Percentiles rank a stretch among this genome's conserved stretches.
Evolutionary conservation across 2,329 filamentous ascomycete genomes (phyloP).

Genomic region (Aspergillus aculeatus): DNA sequence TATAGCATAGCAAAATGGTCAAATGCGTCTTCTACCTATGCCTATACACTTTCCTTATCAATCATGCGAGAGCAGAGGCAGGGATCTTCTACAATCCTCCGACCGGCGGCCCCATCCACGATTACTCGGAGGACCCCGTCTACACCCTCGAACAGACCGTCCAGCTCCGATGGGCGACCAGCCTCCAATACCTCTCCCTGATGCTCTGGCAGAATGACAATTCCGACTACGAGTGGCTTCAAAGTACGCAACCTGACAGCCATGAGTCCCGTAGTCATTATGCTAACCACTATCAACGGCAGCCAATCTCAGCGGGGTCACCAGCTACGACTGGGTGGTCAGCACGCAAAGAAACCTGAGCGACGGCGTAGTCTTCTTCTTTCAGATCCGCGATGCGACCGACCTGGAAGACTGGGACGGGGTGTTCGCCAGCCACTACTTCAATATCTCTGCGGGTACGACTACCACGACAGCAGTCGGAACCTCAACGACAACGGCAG

Average conservation of each 20-base stretch:
- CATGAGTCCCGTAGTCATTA: too few species aligned
- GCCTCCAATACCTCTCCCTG: background rate
- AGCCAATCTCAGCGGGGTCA: background rate
- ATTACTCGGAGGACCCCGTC: background rate
- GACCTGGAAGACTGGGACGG: background rate
- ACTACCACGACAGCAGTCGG: background rate
- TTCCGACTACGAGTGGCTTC: background rate
- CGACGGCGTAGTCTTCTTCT: background rate
- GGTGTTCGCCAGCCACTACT: background rate
- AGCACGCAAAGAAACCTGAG: background rate
- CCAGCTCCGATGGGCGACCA: constrained; percentile 3
- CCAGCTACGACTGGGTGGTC: constrained; percentile 3
- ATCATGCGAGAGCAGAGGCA: background rate
- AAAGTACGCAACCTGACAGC: background rate
- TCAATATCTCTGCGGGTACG: background rate
- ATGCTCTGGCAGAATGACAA: constrained; percentile 5
- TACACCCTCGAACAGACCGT: background rate
- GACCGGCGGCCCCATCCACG: background rate
- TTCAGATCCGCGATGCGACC: background rate
- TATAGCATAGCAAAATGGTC: too few species aligned
- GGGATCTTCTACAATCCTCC: constrained; percentile 3
- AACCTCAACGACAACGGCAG: background rate
- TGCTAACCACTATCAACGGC: too few species aligned
- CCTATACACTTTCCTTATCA: too few species aligned
- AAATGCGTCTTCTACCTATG: too few species aligned